Conservation (phyloP, 805 yeast genomes). For the Saccharomyces kudriavzevii region DNA sequence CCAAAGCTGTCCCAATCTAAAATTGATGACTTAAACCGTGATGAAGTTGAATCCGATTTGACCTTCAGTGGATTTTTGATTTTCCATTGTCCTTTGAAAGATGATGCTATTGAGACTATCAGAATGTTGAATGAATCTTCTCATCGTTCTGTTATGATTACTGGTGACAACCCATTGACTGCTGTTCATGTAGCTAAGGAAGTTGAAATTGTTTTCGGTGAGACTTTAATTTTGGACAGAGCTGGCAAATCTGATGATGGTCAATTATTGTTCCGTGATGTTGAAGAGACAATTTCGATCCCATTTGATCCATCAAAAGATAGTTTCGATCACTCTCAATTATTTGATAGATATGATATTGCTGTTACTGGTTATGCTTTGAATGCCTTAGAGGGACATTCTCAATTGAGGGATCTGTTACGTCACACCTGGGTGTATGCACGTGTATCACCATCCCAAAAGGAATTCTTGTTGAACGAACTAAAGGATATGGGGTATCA, state of each 20-base stretch:
- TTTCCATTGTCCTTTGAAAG: constrained; percentile 94
- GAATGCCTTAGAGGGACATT: constrained; percentile 53
- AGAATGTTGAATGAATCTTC: constrained; percentile 89
- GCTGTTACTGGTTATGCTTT: constrained; percentile 93
- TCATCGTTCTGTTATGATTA: constrained; percentile 94
- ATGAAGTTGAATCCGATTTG: constrained; percentile 65
- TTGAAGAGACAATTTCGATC: constrained; percentile 62
- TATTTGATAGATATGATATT: constrained; percentile 67
- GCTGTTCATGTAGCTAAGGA: constrained; percentile 96
- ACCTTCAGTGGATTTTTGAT: constrained; percentile 87
- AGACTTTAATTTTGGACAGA: constrained; percentile 76
- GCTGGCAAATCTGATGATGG: constrained; percentile 59
- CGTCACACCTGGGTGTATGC: constrained; percentile 96
- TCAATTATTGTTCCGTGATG: constrained; percentile 75
- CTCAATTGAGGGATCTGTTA: constrained; percentile 62
- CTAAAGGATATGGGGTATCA: constrained; percentile 83
- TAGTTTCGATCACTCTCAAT: constrained; percentile 28
- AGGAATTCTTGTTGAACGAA: constrained; percentile 79
- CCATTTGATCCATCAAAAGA: constrained; percentile 55
- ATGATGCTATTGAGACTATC: constrained; percentile 84
- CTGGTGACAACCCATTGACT: constrained; percentile 97
- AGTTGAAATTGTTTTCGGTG: constrained; percentile 78
- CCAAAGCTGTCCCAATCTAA: constrained; percentile 43
- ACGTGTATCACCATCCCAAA: constrained; percentile 93
- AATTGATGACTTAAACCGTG: constrained; percentile 58